Evolutionary conservation across 108 stramenopile species (phyloP).

Genomic region (Licmophora abbreviata): DNA sequence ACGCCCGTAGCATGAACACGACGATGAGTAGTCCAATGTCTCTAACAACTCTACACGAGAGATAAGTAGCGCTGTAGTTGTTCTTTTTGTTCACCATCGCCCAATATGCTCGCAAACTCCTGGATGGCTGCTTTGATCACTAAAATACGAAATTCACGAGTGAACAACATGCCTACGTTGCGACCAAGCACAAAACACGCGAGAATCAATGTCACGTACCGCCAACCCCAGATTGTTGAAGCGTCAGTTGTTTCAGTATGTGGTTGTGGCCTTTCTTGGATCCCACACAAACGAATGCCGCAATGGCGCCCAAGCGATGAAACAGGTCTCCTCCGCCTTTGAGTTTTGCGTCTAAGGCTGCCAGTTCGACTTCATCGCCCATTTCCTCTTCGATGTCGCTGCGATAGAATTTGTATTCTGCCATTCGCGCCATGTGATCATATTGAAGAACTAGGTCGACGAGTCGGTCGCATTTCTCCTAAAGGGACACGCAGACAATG

Average conservation of each 20-base stretch:
- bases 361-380: constrained; percentile 37
- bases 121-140: not conserved
- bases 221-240: constrained; percentile 62
- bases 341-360: constrained; percentile 65
- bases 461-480: constrained; percentile 70
- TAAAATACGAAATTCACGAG: too few species aligned
- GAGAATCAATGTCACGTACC: too few species aligned
- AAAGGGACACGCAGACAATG: too few species aligned
- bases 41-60: too few species aligned
- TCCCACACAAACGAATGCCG: constrained; percentile 49
- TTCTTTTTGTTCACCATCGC: not conserved
- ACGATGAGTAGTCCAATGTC: too few species aligned
- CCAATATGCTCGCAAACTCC: constrained; percentile 1
- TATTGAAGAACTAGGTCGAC: constrained; percentile 63
- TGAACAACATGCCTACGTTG: too few species aligned
- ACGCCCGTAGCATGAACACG: too few species aligned
- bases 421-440: constrained; percentile 57
- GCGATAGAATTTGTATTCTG: constrained; percentile 64
- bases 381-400: constrained; percentile 46
- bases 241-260: constrained; percentile 40
- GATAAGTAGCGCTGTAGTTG: constrained; percentile 12
- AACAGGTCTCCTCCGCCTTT: constrained; percentile 69
- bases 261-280: constrained; percentile 65
- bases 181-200: too few species aligned
- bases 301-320: constrained; percentile 60